Evolutionary conservation across 2,329 filamentous ascomycete species (phyloP).

Genomic region (Cordyceps javanica): DNA sequence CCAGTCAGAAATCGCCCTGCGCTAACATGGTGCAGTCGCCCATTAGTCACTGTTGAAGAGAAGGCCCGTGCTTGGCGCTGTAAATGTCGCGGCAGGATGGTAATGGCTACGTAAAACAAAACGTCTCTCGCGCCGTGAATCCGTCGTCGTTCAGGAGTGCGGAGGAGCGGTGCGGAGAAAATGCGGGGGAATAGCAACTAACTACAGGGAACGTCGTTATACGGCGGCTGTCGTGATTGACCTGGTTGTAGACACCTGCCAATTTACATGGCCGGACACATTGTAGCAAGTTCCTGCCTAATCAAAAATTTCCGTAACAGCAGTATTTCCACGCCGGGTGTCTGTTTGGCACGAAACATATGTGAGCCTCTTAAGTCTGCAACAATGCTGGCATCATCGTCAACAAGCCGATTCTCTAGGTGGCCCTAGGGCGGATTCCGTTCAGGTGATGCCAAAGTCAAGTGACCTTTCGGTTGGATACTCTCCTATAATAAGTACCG

Average conservation of each 20-base stretch:
- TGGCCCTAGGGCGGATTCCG: not conserved
- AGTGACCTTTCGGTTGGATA: not conserved
- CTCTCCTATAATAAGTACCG: not conserved
- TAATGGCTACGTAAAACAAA: conserved; percentile 9
- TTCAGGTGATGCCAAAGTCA: not conserved
- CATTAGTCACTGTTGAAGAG: not conserved
- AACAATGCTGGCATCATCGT: too few relatives aligned
- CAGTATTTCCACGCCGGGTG: not conserved
- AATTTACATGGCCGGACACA: not conserved
- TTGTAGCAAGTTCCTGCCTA: not conserved
- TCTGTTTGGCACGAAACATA: not conserved
- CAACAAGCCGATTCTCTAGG: too few relatives aligned
- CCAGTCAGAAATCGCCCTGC: not conserved
- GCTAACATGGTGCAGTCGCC: not conserved
- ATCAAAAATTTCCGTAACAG: not conserved
- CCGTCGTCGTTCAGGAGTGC: not conserved
- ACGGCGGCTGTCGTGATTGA: not conserved
- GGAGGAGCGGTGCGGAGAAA: conserved; percentile 6
- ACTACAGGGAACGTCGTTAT: not conserved
- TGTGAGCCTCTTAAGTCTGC: too few relatives aligned
- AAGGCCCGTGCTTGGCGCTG: not conserved
- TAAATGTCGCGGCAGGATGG: not conserved
- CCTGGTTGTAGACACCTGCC: not conserved
- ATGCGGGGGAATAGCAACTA: not conserved
- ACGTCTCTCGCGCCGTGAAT: not conserved